Evolutionary conservation across 495 filamentous ascomycete genomes (phyloP), one percentile per base, ranked within the genome.

Genomic region (Penicillium arizonense): DNA sequence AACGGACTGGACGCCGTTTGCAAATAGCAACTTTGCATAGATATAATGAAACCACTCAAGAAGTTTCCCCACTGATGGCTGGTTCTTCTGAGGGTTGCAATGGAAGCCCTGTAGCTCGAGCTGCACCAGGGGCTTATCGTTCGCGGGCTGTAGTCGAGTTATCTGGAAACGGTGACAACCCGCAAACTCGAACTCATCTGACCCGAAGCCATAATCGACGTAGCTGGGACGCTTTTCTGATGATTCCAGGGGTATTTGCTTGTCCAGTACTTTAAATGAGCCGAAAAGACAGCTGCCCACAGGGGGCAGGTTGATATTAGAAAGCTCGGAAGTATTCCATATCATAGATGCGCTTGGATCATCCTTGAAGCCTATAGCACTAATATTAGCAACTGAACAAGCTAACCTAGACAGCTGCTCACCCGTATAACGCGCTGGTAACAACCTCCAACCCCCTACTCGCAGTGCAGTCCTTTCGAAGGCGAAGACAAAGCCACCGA

Each of bases 101-200:
- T 34, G 38, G 24, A 62, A 59, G 28, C 51, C 38, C 21, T 55
- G 56, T n/a, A 62, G 24, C 33, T 58, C 38, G 16, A 62, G 45
- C 52, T 55, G 43, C 13, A 55, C 49, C 24, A 50, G 50, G 18
- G 45, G 24, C 11, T 28, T 38, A 20, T 7, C 5, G 5, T 34
- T 35, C 30, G 10, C 2, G 21, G 32, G 3, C 3, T 1, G 46
- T 13, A 52, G 20, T 24, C 56, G 47, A 3, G 56, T 56, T 23
- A 59, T 49, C 13, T 55, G 56, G 26, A 62, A 53, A n/a, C 59
- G 47, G 38, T 62, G 59, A 24, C 59, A 62, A 14, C 59, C 59
- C 4, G 48, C 56, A 32, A 62, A 62, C 7, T 24, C 35, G 14
- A 18, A 56, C 23, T 51, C 24, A 42, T 62, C 59, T 32, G 59